These are phyloP conservation scores for Pseudophaeomoniella oleicola DNA, from an alignment of 2,329 filamentous ascomycete genomes.

Conservation along the genomic window DNA sequence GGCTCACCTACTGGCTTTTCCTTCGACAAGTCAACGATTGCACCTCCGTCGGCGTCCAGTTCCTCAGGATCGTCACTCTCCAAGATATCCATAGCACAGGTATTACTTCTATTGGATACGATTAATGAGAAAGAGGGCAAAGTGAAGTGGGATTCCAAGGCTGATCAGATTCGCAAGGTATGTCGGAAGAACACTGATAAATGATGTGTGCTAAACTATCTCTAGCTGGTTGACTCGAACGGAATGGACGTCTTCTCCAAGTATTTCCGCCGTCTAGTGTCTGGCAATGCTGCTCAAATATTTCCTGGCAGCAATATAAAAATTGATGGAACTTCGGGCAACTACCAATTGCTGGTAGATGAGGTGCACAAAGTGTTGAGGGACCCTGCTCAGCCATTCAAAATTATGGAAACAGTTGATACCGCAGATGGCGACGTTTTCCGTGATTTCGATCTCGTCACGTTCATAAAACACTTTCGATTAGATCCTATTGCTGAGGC, in stretches of 20 bases:
- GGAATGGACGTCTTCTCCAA: constrained; percentile 98
- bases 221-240: constrained; percentile 84
- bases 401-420: constrained; percentile 89
- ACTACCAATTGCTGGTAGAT: constrained; percentile 65
- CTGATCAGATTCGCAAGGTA: constrained; percentile 85
- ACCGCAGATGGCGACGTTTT: constrained; percentile 84
- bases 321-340: constrained; percentile 59
- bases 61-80: constrained; percentile 51
- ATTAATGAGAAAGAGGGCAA: constrained; percentile 89
- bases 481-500: constrained; percentile 79
- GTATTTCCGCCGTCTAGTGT: constrained; percentile 86
- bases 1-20: constrained; percentile 38
- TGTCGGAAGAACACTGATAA: constrained; percentile 15
- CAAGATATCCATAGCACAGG: constrained; percentile 89
- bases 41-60: constrained; percentile 23
- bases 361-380: constrained; percentile 79
- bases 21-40: constrained; percentile 27
- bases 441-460: constrained; percentile 88
- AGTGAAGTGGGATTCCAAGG: constrained; percentile 83
- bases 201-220: constrained; percentile 1
- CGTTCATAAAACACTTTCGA: constrained; percentile 92
- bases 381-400: constrained; percentile 68
- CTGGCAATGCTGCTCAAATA: constrained; percentile 80
- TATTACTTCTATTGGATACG: constrained; percentile 84
- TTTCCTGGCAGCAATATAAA: constrained; percentile 61